Evolutionary conservation across 1,139 yeast genomes (phyloP).

Genomic region (Eremothecium sinecaudum): DNA sequence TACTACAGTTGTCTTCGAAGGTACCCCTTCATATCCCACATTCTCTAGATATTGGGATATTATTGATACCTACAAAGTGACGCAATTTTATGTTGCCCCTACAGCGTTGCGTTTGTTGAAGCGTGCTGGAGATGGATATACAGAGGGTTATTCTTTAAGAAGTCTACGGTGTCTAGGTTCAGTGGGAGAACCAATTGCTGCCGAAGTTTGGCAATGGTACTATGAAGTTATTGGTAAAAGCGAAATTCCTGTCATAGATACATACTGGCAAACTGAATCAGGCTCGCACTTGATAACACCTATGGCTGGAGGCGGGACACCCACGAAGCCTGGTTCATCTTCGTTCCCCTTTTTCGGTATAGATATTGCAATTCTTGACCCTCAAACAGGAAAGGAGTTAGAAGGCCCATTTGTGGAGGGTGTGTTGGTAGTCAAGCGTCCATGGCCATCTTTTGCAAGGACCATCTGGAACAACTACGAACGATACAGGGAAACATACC

Average conservation of each 20-base stretch:
- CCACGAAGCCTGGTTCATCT: slow-evolving; percentile 73
- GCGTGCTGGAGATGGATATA: slow-evolving; percentile 66
- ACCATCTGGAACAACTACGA: slow-evolving; percentile 64
- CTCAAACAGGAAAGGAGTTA: slow-evolving; percentile 60
- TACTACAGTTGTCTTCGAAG: slow-evolving; percentile 74
- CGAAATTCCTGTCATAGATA: slow-evolving; percentile 65
- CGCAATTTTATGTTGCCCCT: slow-evolving; percentile 84
- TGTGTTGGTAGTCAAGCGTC: slow-evolving; percentile 57
- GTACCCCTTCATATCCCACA: slow-evolving; percentile 78
- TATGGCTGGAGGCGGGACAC: slow-evolving; percentile 51
- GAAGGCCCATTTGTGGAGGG: slow-evolving; percentile 60
- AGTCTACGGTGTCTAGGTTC: slow-evolving; percentile 70
- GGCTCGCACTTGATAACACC: slow-evolving; percentile 69
- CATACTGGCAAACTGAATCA: slow-evolving; percentile 81
- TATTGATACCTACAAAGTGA: slow-evolving; percentile 65
- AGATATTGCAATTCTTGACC: slow-evolving; percentile 59
- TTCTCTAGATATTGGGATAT: slow-evolving; percentile 78
- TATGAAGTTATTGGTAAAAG: slow-evolving; percentile 68
- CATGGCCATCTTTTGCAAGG: slow-evolving; percentile 77
- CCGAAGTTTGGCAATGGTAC: slow-evolving; percentile 92
- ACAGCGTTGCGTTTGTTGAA: slow-evolving; percentile 77
- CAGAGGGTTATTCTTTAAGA: slow-evolving; percentile 55
- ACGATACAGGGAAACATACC: slow-evolving; percentile 60
- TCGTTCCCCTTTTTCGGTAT: slow-evolving; percentile 72
- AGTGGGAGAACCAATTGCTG: slow-evolving; percentile 89